Evolutionary conservation across 164 flowering plant species (phyloP), one percentile per base, ranked within the genome.

Genomic region (Pachysandra terminalis): DNA sequence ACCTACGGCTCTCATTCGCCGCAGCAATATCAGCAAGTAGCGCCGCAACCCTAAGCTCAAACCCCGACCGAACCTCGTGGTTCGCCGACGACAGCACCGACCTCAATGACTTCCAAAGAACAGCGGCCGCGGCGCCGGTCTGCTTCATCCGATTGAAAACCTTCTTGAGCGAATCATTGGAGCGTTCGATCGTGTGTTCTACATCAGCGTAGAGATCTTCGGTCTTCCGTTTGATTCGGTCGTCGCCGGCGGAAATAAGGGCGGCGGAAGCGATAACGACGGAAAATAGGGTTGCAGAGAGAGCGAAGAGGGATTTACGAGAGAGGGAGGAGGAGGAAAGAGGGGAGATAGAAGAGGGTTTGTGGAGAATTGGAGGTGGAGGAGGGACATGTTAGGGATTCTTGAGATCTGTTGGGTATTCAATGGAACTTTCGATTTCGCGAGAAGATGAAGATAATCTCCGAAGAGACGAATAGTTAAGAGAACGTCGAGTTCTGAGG

Each of bases 21-120:
- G 96, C 89, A 19, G 86, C 85, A 68, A 93, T 96, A 66, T 96
- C 99, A 0, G 99, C 99, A 17, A 96, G 75, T 45, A 96, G 77
- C 49, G 98, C 74, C 49, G 98, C 97, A 37, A 96, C 99, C 65
- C 91, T 73, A 25, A 93, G 77, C 84, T 89, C 97, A 63, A 93
- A 96, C 27, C 97, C 97, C 0, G 78, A 80, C 66, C 97, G 75
- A 9, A 95, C 94, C 83, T 86, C 97, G 22, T 89, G 90, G 59
- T 90, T 92, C 19, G 96, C 95, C 3, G 94, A 87, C 0, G 90
- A 88, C 73, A 96, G 59, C 2, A 96, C 90, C 15, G 99, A 92
- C 60, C 84, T 73, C 70, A 96, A 71, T 14, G 99, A 96, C 74
- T 88, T 85, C 93, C 89, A 87, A 0, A 96, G 73, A 0, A 96